Evolutionary conservation across 2,329 filamentous ascomycete genomes (phyloP), one percentile per base, ranked within the genome.

Genomic region (Coniochaeta hoffmannii): DNA sequence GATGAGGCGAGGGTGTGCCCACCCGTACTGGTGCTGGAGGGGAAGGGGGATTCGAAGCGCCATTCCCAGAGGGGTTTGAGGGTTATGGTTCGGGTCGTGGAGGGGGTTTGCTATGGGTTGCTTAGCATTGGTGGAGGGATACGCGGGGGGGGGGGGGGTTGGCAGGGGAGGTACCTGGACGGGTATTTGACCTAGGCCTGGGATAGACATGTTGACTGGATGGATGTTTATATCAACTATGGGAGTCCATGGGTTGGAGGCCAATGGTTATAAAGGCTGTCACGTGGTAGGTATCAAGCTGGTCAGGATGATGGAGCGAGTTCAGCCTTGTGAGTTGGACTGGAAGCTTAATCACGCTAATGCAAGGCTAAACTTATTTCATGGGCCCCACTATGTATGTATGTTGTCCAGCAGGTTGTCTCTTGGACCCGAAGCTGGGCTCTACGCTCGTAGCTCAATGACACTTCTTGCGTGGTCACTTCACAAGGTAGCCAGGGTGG

Each of bases 51-150:
- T 65, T 89, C 80, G 72, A 93, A 93, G 53, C 89, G 83, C 85
- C 88, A 93, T 78, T 93, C 89, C 64, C 82, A 86, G 61, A 81
- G 82, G 55, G 83, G 79, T 53, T 78, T 74, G 59, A 93, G 80
- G 60, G 66, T 68, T 59, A 80, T 68, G 53, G 71, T 77, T 57
- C 76, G 75, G 26, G 72, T 75, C 14, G 76, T 66, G 34, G 74
- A 69, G 55, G 70, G 62, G 56, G 53, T 61, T 56, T 12, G 61
- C 55, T 30, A 61, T 32, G 38, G 54, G 17, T 12, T 54, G n/a
- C 12, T 22, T 60, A 53, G 63, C 41, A 6, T 63, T 38, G 54
- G 59, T 31, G 49, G 31, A 12, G 36, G 15, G 26, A n/a, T 26
- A 12, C n/a, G 17, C 9, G 11, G 14, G 24, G 26, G 30, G 63